Evolutionary conservation across 1,284 basidiomycete genomes (phyloP).

Genomic region (Microbotryomycetes sp.): DNA sequence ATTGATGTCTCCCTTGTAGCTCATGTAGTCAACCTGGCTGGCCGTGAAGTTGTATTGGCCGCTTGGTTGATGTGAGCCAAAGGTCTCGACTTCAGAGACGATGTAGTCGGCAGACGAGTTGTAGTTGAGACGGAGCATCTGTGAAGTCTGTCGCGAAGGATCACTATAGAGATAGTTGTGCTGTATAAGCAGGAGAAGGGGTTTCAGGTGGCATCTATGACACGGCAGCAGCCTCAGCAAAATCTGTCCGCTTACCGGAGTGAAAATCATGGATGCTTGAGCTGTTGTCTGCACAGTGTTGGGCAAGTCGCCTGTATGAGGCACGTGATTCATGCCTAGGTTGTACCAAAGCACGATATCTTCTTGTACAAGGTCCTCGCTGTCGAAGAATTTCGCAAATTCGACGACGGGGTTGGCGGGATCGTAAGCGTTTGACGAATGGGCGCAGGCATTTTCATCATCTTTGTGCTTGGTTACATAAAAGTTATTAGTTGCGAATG

Average conservation of each 20-base stretch:
- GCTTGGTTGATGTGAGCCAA: conserved; percentile 26
- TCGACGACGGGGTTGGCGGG: conserved; percentile 34
- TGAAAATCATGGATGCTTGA: conserved; percentile 23
- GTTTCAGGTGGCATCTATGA: too few species aligned
- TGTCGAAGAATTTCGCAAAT: conserved; percentile 41
- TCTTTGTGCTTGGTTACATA: conserved; percentile 37
- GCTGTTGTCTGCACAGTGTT: conserved; percentile 40
- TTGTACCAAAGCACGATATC: conserved; percentile 40
- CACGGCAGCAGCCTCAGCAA: too few species aligned
- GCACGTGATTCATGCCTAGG: conserved; percentile 32
- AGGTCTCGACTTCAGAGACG: conserved; percentile 34
- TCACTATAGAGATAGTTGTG: conserved; percentile 39
- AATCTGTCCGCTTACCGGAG: background rate
- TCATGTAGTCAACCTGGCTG: conserved; percentile 10
- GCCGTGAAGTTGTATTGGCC: conserved; percentile 34
- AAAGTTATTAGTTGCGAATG: conserved; percentile 38
- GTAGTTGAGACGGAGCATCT: conserved; percentile 39
- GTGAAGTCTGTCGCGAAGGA: conserved; percentile 34
- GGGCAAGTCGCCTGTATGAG: conserved; percentile 27
- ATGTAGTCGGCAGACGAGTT: conserved; percentile 12
- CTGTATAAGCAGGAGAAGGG: conserved; percentile 36
- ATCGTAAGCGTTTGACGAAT: conserved; percentile 28
- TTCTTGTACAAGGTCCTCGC: conserved; percentile 41
- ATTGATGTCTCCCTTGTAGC: conserved; percentile 35
- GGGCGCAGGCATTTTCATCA: conserved; percentile 14